A percentile compares a stretch with the other conserved stretches of the same genome.
These are phyloP conservation scores for Allodekkera sacchari DNA, from an alignment of 805 yeast species.

Conservation along the genomic window DNA sequence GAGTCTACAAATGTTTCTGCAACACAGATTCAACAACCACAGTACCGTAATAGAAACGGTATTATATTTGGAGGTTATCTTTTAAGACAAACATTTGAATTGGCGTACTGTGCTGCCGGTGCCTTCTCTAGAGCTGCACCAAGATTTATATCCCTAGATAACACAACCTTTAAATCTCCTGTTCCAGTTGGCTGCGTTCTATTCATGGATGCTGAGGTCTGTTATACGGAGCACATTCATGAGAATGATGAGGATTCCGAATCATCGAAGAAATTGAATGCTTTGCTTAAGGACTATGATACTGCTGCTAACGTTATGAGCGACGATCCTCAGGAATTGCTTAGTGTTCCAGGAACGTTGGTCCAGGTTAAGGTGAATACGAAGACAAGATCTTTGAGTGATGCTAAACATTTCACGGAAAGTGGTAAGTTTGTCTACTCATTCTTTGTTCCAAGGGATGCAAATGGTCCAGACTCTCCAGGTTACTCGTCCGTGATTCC, in stretches of 20 bases:
- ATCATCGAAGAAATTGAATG: conserved; percentile 16
- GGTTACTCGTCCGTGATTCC: conserved; percentile 78
- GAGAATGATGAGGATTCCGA: conserved; percentile 18
- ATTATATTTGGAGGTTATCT: conserved; percentile 95
- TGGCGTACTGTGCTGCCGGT: conserved; percentile 90
- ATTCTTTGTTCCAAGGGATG: conserved; percentile 68
- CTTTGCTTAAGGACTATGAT: conserved; percentile 37
- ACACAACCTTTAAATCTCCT: conserved; percentile 87
- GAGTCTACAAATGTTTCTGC: conserved; percentile 62
- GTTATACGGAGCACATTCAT: conserved; percentile 77
- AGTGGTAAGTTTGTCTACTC: conserved; percentile 88
- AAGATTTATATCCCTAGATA: conserved; percentile 81
- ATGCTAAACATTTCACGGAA: conserved; percentile 50
- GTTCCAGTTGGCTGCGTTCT: conserved; percentile 93
- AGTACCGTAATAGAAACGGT: conserved; percentile 89
- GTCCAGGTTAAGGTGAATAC: conserved; percentile 88
- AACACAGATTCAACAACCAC: conserved; percentile 91
- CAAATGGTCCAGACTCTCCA: conserved; percentile 33
- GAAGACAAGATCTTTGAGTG: conserved; percentile 51
- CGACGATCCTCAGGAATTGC: conserved; percentile 45
- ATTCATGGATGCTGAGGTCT: conserved; percentile 73
- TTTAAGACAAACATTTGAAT: conserved; percentile 85
- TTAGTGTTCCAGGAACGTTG: conserved; percentile 74
- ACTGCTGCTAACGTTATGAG: conserved; percentile 50
- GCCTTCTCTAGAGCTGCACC: conserved; percentile 82